A percentile compares a stretch with the other conserved stretches of the same genome.
These are phyloP conservation scores for Albophoma yamanashiensis DNA, from an alignment of 2,329 filamentous ascomycete genomes.

Conservation along the genomic window DNA sequence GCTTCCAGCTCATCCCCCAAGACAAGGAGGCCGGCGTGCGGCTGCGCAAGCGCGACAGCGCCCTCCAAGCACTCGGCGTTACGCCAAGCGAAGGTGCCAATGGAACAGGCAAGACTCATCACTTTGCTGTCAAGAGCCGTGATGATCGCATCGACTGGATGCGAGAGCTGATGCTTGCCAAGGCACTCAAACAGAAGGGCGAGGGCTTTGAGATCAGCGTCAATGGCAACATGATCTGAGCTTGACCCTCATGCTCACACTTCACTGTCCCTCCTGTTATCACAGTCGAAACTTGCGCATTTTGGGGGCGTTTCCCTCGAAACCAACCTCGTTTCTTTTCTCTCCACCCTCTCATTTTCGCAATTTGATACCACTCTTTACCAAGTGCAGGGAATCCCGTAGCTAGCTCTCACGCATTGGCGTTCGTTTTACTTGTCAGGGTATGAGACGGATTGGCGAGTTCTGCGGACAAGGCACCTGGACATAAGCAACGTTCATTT, in stretches of 20 bases:
- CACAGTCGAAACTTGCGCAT: not conserved
- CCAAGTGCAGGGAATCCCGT: not conserved
- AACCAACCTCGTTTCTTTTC: not conserved
- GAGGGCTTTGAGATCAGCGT: constrained; percentile 75
- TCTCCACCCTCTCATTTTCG: not conserved
- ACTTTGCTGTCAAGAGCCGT: constrained; percentile 80
- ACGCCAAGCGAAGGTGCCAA: constrained; percentile 36
- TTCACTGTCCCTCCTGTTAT: not conserved
- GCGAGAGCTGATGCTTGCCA: constrained; percentile 84
- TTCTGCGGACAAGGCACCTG: not conserved
- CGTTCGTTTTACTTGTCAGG: not conserved
- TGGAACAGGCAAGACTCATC: constrained; percentile 71
- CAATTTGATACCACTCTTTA: not conserved
- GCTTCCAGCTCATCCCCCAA: constrained; percentile 76
- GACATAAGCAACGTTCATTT: not conserved
- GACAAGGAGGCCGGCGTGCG: constrained; percentile 39
- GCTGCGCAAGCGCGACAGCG: constrained; percentile 44
- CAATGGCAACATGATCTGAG: constrained; percentile 63
- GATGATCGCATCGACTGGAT: constrained; percentile 97
- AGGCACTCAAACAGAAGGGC: constrained; percentile 74
- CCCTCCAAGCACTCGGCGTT: constrained; percentile 21
- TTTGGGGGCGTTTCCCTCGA: no score
- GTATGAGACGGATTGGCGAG: not conserved
- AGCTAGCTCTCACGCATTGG: not conserved
- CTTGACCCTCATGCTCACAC: constrained; percentile 3